These are phyloP conservation scores for Coelastrella sp. DNA, from an alignment of 139 green algal genomes.

Conservation along the genomic window DNA sequence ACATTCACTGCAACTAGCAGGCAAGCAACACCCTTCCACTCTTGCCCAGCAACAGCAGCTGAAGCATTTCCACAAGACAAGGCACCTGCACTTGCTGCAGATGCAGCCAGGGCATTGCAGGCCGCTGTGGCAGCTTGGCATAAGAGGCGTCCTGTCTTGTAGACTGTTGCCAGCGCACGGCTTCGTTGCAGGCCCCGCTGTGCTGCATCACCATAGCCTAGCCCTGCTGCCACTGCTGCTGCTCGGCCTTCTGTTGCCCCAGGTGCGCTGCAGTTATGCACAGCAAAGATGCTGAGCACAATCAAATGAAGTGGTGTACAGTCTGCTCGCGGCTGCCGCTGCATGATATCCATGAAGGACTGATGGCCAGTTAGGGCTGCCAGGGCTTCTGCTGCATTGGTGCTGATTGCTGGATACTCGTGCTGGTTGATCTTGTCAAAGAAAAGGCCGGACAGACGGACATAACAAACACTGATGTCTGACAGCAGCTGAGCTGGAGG, in stretches of 20 bases:
- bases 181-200: slow-evolving; percentile 1
- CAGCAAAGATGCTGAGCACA: slow-evolving; percentile 52
- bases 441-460: slow-evolving; percentile 69
- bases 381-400: slow-evolving; percentile 45
- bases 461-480: slow-evolving; percentile 54
- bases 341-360: not conserved
- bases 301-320: slow-evolving; percentile 61
- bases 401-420: slow-evolving; percentile 44
- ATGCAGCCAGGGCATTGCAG: not conserved
- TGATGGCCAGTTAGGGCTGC: slow-evolving; percentile 23
- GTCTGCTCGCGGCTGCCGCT: slow-evolving; percentile 34
- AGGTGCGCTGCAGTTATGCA: not conserved
- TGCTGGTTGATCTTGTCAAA: slow-evolving; percentile 75
- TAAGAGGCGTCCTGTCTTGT: slow-evolving; percentile 1
- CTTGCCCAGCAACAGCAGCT: not conserved
- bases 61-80: not conserved
- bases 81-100: not conserved
- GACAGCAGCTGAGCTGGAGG: slow-evolving; percentile 4
- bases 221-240: slow-evolving; percentile 21
- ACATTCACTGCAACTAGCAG: slow-evolving; percentile 37
- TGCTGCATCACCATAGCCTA: slow-evolving; percentile 5
- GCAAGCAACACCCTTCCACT: not conserved
- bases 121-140: slow-evolving; percentile 17
- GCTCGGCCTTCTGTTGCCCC: not conserved
- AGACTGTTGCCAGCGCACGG: not conserved